Conservation (phyloP, 23 red algal genomes). For the Chondrus crispus region DNA sequence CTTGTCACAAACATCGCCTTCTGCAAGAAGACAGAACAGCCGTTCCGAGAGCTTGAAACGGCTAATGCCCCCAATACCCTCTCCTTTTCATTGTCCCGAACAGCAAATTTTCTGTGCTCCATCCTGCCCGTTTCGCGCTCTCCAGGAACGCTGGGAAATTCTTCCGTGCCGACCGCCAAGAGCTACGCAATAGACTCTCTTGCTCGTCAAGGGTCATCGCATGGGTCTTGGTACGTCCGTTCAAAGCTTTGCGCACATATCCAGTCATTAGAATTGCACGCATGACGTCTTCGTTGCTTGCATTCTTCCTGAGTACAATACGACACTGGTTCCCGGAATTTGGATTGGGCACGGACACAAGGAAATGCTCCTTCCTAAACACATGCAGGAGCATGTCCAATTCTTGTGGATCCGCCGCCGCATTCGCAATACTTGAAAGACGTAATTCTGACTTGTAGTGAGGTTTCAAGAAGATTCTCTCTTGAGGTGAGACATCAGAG, state of each 20-base stretch:
- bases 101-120: slow-evolving; percentile 63
- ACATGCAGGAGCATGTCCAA: slow-evolving; percentile 49
- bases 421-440: slow-evolving; percentile 62
- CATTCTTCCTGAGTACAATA: slow-evolving; percentile 78
- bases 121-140: slow-evolving; percentile 8
- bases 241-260: slow-evolving; percentile 25
- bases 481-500: slow-evolving; percentile 63
- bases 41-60: too few species aligned
- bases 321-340: slow-evolving; percentile 26
- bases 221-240: background rate
- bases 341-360: slow-evolving; percentile 15
- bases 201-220: slow-evolving; percentile 4
- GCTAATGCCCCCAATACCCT: slow-evolving; percentile 45
- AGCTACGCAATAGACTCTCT: background rate
- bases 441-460: slow-evolving; percentile 59
- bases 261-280: slow-evolving; percentile 69
- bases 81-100: slow-evolving; percentile 63
- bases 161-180: slow-evolving; percentile 15
- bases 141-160: slow-evolving; percentile 1
- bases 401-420: slow-evolving; percentile 62
- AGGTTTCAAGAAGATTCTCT: slow-evolving; percentile 78
- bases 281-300: slow-evolving; percentile 72
- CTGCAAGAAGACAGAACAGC: too few species aligned
- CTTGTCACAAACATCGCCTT: too few species aligned
- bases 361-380: slow-evolving; percentile 71